Percentiles rank a stretch among this genome's conserved stretches.
phyloP scores from a whole-genome alignment of 495 filamentous ascomycete genomes.

The Ramalina peruviana region DNA sequence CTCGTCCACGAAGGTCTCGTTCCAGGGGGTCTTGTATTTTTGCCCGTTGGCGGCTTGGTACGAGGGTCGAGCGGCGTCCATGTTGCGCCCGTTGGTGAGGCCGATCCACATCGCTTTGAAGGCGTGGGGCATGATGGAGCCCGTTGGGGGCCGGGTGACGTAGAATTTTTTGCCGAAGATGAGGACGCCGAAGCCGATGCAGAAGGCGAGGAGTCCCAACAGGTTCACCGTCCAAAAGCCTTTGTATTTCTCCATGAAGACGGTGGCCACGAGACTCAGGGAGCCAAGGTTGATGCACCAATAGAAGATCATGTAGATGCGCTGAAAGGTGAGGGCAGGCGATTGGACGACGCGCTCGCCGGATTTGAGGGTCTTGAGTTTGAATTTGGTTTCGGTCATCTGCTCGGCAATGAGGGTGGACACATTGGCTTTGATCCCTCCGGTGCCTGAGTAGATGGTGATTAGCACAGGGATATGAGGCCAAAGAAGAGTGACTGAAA shows the following conservation, averaged over 20 bases:
- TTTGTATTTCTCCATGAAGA: constrained; percentile 50
- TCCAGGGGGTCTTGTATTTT: constrained; percentile 32
- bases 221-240: constrained; percentile 68
- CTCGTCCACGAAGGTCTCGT: constrained; percentile 51
- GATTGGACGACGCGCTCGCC: constrained; percentile 68
- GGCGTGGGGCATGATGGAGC: constrained; percentile 46
- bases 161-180: constrained; percentile 43
- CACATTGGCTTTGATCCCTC: constrained; percentile 65
- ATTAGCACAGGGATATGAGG: constrained; percentile 5
- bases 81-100: constrained; percentile 19
- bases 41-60: constrained; percentile 36
- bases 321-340: constrained; percentile 57
- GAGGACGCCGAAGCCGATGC: constrained; percentile 37
- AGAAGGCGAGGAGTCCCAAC: constrained; percentile 49
- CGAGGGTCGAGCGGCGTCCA: constrained; percentile 43
- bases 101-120: constrained; percentile 49
- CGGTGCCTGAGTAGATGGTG: constrained; percentile 38
- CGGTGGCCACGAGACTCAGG: constrained; percentile 47
- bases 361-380: constrained; percentile 33
- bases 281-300: constrained; percentile 65
- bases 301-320: constrained; percentile 64
- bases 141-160: constrained; percentile 47
- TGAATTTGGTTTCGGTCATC: constrained; percentile 44
- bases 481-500: neutral
- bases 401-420: constrained; percentile 53